Conservation (phyloP, 2,329 filamentous ascomycete species). For the Alternaria triticina region DNA sequence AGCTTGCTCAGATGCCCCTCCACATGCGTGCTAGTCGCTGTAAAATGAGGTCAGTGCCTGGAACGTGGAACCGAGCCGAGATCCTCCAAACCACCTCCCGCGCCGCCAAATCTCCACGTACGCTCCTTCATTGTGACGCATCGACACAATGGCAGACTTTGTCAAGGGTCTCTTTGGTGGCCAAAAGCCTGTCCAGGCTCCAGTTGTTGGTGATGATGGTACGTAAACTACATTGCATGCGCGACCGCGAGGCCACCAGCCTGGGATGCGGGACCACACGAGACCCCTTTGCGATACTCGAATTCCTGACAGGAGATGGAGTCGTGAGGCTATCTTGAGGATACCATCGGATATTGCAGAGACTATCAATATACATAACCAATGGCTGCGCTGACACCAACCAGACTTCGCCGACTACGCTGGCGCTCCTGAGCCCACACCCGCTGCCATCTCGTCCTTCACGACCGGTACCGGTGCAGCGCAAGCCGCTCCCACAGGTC, state of each 20-base stretch:
- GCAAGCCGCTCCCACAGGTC: slow-evolving; percentile 49
- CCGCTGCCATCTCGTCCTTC: slow-evolving; percentile 55
- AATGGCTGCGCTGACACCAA: slow-evolving; percentile 3
- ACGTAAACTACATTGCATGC: slow-evolving; percentile 42
- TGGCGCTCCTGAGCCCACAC: slow-evolving; percentile 71
- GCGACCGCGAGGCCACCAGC: slow-evolving; percentile 18
- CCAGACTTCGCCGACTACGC: slow-evolving; percentile 95
- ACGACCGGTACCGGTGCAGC: slow-evolving; percentile 47
- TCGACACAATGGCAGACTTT: slow-evolving; percentile 56
- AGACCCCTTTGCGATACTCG: neutral
- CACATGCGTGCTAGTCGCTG: slow-evolving; percentile 34
- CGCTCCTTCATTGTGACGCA: slow-evolving; percentile 29
- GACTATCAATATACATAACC: neutral
- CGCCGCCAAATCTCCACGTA: slow-evolving; percentile 25
- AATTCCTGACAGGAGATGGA: neutral
- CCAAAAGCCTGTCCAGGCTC: slow-evolving; percentile 64
- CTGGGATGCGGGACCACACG: slow-evolving; percentile 9
- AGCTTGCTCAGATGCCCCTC: slow-evolving; percentile 21
- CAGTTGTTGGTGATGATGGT: slow-evolving; percentile 68
- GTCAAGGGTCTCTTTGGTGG: slow-evolving; percentile 74
- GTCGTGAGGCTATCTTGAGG: neutral
- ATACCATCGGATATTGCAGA: neutral
- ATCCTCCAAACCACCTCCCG: slow-evolving; percentile 19
- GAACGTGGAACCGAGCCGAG: slow-evolving; percentile 22
- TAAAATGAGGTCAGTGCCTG: slow-evolving; percentile 38